Percentiles rank a stretch among this genome's conserved stretches.
phyloP scores from a whole-genome alignment of 805 yeast genomes.

The Priceomyces castillae region DNA sequence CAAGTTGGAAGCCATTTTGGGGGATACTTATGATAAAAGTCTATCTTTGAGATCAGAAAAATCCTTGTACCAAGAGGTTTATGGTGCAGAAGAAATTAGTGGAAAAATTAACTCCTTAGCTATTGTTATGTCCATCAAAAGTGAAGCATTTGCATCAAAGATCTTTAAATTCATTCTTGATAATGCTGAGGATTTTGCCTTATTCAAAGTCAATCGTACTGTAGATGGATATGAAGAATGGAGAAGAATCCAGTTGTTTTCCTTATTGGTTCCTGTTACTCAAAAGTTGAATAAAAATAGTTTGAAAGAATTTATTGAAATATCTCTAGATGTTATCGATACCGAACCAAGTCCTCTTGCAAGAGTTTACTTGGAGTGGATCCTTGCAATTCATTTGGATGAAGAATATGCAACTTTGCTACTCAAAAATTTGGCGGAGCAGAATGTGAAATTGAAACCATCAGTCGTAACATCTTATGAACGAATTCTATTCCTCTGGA shows the following conservation, averaged over 20 bases:
- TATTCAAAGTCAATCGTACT: conserved; percentile 50
- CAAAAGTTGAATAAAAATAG: conserved; percentile 10
- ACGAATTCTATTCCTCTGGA: conserved; percentile 56
- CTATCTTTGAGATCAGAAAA: conserved; percentile 25
- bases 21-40: conserved; percentile 46
- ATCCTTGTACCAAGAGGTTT: conserved; percentile 43
- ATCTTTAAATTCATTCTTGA: conserved; percentile 38
- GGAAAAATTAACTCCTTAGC: conserved; percentile 51
- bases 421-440: conserved; percentile 16
- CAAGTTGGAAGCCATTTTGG: conserved; percentile 57
- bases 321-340: conserved; percentile 35
- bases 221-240: conserved; percentile 72
- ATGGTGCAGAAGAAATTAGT: conserved; percentile 59
- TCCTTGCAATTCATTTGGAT: conserved; percentile 47
- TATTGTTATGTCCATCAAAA: conserved; percentile 35
- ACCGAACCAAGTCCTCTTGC: conserved; percentile 77
- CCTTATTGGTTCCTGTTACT: conserved; percentile 39
- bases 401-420: conserved; percentile 11
- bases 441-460: conserved; percentile 40
- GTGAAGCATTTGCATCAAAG: conserved; percentile 24
- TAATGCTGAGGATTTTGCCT: conserved; percentile 35
- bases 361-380: conserved; percentile 79
- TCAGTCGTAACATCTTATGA: conserved; percentile 60
- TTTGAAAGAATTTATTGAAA: conserved; percentile 20
- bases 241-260: conserved; percentile 55